Base-by-base conservation (phyloP, 2,329 filamentous ascomycete genomes). In the Amphichorda felina region DNA sequence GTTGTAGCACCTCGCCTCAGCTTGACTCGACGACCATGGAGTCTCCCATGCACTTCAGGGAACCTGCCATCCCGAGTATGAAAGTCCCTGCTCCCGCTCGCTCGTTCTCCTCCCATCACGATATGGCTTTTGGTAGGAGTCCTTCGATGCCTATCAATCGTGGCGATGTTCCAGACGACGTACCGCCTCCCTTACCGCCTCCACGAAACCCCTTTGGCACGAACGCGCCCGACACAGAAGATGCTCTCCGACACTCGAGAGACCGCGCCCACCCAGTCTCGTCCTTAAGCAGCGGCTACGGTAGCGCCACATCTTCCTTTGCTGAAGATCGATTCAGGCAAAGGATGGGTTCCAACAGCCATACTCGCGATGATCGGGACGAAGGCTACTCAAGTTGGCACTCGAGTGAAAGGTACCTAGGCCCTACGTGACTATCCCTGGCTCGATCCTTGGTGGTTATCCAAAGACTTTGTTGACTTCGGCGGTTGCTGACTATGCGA, bases 161-260 rank as follows among this genome's bases (percentile, higher is more conserved):
- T 33, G 46, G 54, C 30, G 43, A 49, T 11, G 42, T 45, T 30
- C 49, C 47, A 38, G 42, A 49, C 39, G 47, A 54, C 41, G 59
- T 52, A 3, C 64, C 64, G 40, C 64, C 64, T 35, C 57, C 64
- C 25, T 43, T 68, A 30, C 64, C 64, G n/a, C 64, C 64, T n/a
- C 64, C 64, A 5, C 53, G 53, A 33, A 47, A 53, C 24, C 49
- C 57, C 5, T 59, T 57, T 6, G 51, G 57, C 26, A 46, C 49
- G 26, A 59, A 59, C 5, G 51, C 53, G 21, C 45, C 30, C 44
- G 15, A 46, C 21, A 34, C 48, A 25, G 44, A 56, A 27, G 54
- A 57, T 33, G 50, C 47, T 39, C 45, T 40, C 18, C 45, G 43
- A 33, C 46, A 55, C 11, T 47, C 48, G 24, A 51, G 51, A 30